A percentile compares a stretch with the other conserved stretches of the same genome.
These are phyloP conservation scores for Aegilops longissima DNA, from an alignment of 176 grass and related monocot species.

Conservation along the genomic window DNA sequence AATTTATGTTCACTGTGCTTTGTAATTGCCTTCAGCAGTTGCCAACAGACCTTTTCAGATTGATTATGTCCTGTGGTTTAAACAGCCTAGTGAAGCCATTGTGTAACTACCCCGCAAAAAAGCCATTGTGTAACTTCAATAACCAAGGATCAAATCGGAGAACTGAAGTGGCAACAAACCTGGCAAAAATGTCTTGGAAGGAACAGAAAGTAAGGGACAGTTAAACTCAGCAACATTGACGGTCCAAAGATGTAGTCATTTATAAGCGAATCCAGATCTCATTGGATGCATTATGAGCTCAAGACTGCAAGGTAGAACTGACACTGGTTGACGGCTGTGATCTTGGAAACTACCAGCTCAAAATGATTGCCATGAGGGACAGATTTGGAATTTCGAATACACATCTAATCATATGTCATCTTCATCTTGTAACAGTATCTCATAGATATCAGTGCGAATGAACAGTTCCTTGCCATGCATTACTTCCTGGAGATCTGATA, in stretches of 20 bases:
- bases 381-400: neutral
- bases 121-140: neutral
- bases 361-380: neutral
- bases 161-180: neutral
- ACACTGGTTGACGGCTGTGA: conserved; percentile 4
- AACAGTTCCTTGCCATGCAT: conserved; percentile 92
- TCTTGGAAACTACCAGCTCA: conserved; percentile 13
- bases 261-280: neutral
- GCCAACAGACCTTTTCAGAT: neutral
- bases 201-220: neutral
- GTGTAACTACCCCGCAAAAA: neutral
- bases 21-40: neutral
- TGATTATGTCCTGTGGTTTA: neutral
- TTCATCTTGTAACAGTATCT: conserved; percentile 93
- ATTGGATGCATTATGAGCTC: neutral
- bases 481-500: conserved; percentile 98
- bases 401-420: conserved; percentile 39
- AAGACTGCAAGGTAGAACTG: conserved; percentile 12
- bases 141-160: conserved; percentile 1
- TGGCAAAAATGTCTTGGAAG: conserved; percentile 10
- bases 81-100: neutral
- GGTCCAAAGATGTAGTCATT: neutral
- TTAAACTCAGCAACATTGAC: neutral
- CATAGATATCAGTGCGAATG: conserved; percentile 90
- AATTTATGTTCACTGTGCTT: neutral